Evolutionary conservation across 2,329 filamentous ascomycete species (phyloP), one percentile per base, ranked within the genome.

Genomic region (Exophiala spinifera): DNA sequence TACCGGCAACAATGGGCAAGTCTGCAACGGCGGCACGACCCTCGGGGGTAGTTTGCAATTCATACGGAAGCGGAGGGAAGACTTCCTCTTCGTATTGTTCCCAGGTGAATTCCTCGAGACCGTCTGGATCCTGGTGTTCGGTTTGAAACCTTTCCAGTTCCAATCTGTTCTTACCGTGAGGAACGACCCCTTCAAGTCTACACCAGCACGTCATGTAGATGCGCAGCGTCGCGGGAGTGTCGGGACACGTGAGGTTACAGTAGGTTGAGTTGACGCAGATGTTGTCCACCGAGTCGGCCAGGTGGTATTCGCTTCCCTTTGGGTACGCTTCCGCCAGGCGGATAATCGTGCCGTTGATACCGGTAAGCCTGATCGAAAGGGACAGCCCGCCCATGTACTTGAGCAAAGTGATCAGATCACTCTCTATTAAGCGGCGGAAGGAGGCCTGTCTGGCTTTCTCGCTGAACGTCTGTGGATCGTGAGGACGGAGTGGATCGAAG

Each of bases 171-270:
- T 40, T 31, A 11, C 51, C 51, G 28, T 45, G 44, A 10, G 57
- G 57, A 11, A 55, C 48, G 10, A 55, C 51, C 13, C 59, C 61
- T 50, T 63, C 59, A 43, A 63, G 50, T 28, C 55, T 33, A 11
- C 49, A 49, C 53, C 60, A 63, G 43, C 61, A 63, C 3, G 53
- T 61, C 61, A 63, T 63, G 46, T 55, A 58, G 45, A 63, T 49
- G 6, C 45, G 21, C 15, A 56, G 17, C 39, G 20, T 55, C 45
- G 17, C 53, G 31, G 49, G 13, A 31, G 7, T 31, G 11, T 8
- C 10, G 0, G 43, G 31, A 19, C 15, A 28, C 10, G 34, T 43
- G 8, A 17, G 28, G 28, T 49, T 50, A 33, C 49, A 33, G 19
- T 46, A 34, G 1, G 40, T 11, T 11, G 44, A 49, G 36, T 61